These are phyloP conservation scores for Apiospora pterosperma DNA, from an alignment of 2,329 filamentous ascomycete species.

Conservation along the genomic window DNA sequence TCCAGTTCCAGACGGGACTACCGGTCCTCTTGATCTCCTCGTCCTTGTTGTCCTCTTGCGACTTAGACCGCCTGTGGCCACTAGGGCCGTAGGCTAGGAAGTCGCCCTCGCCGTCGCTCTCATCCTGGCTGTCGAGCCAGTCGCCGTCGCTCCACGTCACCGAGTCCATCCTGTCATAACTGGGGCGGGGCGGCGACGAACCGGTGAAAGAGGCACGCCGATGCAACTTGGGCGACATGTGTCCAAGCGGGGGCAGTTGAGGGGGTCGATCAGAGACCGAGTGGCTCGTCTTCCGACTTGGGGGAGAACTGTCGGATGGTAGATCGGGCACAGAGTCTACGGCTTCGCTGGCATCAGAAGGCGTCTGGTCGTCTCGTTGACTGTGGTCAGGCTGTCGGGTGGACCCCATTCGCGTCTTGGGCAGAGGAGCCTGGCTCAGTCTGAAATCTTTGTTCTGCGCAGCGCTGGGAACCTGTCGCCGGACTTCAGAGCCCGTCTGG, in stretches of 20 bases:
- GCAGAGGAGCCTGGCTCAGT: neutral
- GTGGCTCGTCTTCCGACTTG: conserved; percentile 9
- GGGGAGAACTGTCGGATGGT: conserved; percentile 22
- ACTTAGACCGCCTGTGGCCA: conserved; percentile 8
- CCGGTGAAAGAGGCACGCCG: conserved; percentile 3
- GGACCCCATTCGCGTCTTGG: neutral
- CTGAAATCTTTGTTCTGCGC: neutral
- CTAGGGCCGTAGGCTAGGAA: conserved; percentile 11
- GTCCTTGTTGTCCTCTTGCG: conserved; percentile 10
- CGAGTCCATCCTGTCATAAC: conserved; percentile 44
- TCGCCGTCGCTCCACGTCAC: conserved; percentile 65
- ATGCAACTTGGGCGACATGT: neutral
- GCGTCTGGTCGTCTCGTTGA: conserved; percentile 1
- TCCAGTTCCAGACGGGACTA: conserved; percentile 38
- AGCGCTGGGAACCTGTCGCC: neutral
- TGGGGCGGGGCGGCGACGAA: conserved; percentile 21
- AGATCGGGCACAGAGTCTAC: conserved; percentile 45
- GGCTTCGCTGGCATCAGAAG: conserved; percentile 33
- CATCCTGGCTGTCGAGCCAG: conserved; percentile 53
- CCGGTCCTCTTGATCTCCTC: conserved; percentile 12
- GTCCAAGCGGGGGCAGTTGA: neutral
- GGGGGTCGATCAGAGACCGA: neutral
- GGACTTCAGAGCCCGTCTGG: conserved; percentile 62
- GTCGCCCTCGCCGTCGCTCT: conserved; percentile 36
- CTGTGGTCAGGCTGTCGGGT: conserved; percentile 18